These are phyloP conservation scores for Mimosa pudica DNA, from an alignment of 306 rosid genomes.

Conservation along the genomic window DNA sequence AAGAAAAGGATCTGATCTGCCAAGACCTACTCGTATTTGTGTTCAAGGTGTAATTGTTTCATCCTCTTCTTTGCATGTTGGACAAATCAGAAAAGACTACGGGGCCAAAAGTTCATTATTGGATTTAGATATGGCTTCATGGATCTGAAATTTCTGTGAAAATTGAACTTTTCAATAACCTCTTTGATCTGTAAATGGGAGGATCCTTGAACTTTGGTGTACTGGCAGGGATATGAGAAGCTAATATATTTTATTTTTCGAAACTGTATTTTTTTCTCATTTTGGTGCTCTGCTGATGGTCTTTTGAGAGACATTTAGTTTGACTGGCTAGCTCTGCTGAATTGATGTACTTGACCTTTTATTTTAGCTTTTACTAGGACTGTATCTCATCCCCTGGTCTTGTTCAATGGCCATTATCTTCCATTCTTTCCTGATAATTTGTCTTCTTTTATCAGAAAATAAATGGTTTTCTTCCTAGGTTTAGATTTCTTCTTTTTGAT, in stretches of 20 bases:
- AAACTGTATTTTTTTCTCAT: background rate
- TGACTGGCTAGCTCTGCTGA: background rate
- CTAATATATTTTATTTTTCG: background rate
- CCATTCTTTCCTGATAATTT: background rate
- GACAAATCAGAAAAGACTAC: background rate
- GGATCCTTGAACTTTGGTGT: background rate
- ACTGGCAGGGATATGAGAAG: background rate
- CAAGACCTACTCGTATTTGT: background rate
- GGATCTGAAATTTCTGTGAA: background rate
- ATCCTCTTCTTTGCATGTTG: background rate
- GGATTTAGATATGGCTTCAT: background rate
- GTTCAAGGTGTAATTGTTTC: background rate
- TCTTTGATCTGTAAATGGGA: background rate
- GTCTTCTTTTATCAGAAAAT: background rate
- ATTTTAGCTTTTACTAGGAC: background rate
- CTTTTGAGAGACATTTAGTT: background rate
- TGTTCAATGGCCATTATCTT: background rate
- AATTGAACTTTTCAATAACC: background rate
- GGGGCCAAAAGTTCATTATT: background rate
- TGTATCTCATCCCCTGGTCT: background rate
- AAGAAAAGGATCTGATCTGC: background rate
- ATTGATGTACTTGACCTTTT: background rate
- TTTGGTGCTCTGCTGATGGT: background rate
- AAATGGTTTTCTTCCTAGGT: background rate
- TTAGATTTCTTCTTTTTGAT: background rate